Base-by-base conservation (phyloP, 1,284 basidiomycete species). In the Cryptococcus neoformans region DNA sequence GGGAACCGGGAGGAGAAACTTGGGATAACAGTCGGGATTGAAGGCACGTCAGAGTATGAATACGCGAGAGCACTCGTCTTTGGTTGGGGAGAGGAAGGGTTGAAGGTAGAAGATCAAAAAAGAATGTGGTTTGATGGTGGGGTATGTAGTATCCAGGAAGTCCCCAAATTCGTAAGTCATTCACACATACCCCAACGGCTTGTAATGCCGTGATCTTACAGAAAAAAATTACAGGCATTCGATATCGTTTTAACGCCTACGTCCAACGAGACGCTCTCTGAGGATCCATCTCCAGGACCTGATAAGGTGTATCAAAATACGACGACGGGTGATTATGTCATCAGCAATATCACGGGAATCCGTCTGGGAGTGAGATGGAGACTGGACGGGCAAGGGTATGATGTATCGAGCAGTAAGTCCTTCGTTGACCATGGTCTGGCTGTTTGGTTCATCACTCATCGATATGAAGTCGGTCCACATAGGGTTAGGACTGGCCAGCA, bases 331-430 rank as follows among this genome's bases (percentile, higher is more conserved):
- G 89, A 85, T 71, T 71, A 69, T 52, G 78, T 90, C 53, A 76
- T 94, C 35, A 81, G 85, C 49, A 87, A 92, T 69, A 81, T 91
- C 7, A 83, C 85, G 1, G 91, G 91, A 2, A 81, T 94, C 48
- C 83, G 87, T 35, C 82, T 86, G 1, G 85, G 85, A 57, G 85
- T 93, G 17, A 85, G 89, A 21, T 87, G 84, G 67, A 82, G 89
- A 28, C 73, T 92, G 49, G 91, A 93, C 67, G 87, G 87, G n/a
- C 84, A 81, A 64, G 91, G 91, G 4, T 94, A 91, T 67, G 90
- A 93, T 66, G 83, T 94, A 44, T 82, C 87, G 16, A 89, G 85
- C 79, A 80, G 90, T 92, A 65, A 67, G 88, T 73, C n/a, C 14
- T 35, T 48, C 40, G 21, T 42, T 49, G 41, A 14, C 35, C 45